These are phyloP conservation scores for Trichophyton benhamiae DNA, from an alignment of 2,329 filamentous ascomycete species.

Conservation along the genomic window DNA sequence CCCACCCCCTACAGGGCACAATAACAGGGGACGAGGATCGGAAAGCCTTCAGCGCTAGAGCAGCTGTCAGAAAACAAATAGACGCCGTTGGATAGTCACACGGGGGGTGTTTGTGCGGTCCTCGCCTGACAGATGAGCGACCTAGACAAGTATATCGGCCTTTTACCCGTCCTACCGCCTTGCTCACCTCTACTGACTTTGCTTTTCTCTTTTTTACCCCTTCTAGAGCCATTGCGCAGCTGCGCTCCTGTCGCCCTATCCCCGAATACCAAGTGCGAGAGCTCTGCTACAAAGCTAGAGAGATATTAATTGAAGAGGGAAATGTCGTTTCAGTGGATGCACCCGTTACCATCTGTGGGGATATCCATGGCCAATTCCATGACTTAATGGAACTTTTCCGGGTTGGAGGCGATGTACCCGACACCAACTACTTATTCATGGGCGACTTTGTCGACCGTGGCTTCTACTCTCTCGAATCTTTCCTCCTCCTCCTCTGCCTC, in stretches of 20 bases:
- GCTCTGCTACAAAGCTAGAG: slow-evolving; percentile 95
- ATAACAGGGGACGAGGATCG: neutral
- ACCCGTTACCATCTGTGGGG: slow-evolving; percentile 94
- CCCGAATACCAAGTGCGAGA: slow-evolving; percentile 92
- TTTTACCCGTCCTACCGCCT: neutral
- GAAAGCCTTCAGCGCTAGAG: neutral
- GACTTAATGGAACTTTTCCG: slow-evolving; percentile 98
- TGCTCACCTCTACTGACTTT: neutral
- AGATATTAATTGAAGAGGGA: slow-evolving; percentile 98
- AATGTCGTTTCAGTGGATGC: slow-evolving; percentile 96
- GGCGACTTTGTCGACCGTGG: slow-evolving; percentile 97
- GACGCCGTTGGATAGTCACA: neutral
- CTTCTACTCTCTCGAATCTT: slow-evolving; percentile 97
- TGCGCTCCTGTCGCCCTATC: slow-evolving; percentile 91
- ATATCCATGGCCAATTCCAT: slow-evolving; percentile 98
- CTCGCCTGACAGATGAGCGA: slow-evolving; percentile 59
- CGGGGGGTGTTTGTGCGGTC: slow-evolving; percentile 13
- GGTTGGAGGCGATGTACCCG: slow-evolving; percentile 91
- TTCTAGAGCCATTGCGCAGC: slow-evolving; percentile 76
- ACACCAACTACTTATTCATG: slow-evolving; percentile 96
- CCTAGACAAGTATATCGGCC: slow-evolving; percentile 61
- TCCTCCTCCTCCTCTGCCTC: slow-evolving; percentile 90
- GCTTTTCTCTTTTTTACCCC: neutral
- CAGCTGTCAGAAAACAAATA: neutral
- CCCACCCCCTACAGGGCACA: neutral